phyloP scores from a whole-genome alignment of 306 rosid species.

The Vachellia collinsii region DNA sequence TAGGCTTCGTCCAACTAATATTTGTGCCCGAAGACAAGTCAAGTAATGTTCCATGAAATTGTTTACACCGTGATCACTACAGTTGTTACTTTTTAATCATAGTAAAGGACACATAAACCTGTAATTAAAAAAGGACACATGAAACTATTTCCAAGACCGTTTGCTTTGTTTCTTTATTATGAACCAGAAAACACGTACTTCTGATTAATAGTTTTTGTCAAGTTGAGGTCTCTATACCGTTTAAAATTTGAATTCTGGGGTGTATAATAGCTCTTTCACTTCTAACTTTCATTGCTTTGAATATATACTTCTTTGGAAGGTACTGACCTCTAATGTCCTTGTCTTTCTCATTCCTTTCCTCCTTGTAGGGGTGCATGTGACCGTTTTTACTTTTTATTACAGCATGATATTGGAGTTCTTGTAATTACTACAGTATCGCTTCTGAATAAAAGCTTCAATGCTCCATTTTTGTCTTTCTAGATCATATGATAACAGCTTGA shows the following conservation, averaged over 20 bases:
- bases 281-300: neutral
- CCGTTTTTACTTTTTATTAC: neutral
- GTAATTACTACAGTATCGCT: neutral
- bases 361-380: neutral
- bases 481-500: conserved; percentile 6
- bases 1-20: conserved; percentile 26
- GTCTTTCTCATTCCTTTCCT: neutral
- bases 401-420: neutral
- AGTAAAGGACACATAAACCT: neutral
- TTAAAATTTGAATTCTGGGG: neutral
- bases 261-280: neutral
- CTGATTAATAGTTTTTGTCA: neutral
- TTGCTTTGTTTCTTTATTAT: neutral
- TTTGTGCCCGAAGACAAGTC: conserved; percentile 7
- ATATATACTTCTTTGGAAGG: neutral
- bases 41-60: conserved; percentile 36
- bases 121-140: neutral
- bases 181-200: neutral
- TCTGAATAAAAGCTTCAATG: neutral
- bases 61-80: conserved; percentile 7
- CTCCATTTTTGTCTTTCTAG: neutral
- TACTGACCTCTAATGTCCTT: neutral
- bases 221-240: neutral
- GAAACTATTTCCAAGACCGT: conserved; percentile 1
- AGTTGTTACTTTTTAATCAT: neutral